These are phyloP conservation scores for Backusella psychrophila DNA, from an alignment of 192 early-diverging fungal species.

Conservation along the genomic window DNA sequence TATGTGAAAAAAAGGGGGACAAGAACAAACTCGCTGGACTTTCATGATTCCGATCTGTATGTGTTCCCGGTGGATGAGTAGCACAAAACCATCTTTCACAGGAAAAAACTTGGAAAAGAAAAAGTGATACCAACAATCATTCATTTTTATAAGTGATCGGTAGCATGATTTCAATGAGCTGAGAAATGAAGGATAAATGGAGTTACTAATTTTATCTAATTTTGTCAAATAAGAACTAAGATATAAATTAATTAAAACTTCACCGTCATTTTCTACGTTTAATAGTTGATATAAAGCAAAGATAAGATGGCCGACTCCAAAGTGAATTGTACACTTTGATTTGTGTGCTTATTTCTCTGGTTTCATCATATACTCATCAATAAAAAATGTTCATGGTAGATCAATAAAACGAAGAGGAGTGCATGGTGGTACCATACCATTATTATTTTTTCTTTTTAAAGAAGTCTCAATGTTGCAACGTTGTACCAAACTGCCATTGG, in stretches of 20 bases:
- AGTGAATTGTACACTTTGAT: too few relatives aligned
- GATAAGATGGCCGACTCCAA: not conserved
- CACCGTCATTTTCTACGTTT: not conserved
- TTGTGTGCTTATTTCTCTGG: not conserved
- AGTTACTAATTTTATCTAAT: not conserved
- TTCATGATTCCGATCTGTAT: not conserved
- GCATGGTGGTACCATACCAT: not conserved
- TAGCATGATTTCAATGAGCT: not conserved
- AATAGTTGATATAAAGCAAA: not conserved
- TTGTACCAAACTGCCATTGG: not conserved
- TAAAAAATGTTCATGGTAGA: not conserved
- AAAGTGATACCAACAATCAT: not conserved
- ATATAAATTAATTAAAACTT: not conserved
- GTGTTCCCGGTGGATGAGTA: not conserved
- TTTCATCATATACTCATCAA: not conserved
- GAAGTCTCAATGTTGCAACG: slow-evolving; percentile 1
- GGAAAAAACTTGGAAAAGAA: not conserved
- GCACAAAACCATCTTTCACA: not conserved
- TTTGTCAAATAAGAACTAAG: not conserved
- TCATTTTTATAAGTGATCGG: not conserved
- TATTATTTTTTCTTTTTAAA: not conserved
- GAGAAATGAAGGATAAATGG: not conserved
- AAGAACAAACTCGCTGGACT: not conserved
- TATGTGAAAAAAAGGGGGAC: too few relatives aligned
- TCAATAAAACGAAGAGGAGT: not conserved